Conservation (phyloP, 2,329 filamentous ascomycete species). For the Emergomyces pasteurianus region DNA sequence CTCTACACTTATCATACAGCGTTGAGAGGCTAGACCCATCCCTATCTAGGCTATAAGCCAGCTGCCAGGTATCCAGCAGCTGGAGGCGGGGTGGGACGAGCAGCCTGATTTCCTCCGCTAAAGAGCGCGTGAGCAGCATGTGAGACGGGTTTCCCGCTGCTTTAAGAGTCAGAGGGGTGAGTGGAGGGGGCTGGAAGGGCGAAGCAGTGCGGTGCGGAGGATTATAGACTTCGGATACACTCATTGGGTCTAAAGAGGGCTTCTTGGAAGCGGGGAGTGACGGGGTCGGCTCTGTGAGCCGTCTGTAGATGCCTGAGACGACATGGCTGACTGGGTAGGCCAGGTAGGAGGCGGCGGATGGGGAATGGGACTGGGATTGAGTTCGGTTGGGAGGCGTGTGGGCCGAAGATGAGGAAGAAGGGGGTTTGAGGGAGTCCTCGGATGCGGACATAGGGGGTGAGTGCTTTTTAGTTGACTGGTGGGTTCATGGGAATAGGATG, state of each 20-base stretch:
- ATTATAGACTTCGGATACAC: conserved; percentile 45
- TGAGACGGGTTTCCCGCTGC: conserved; percentile 49
- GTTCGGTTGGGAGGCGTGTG: conserved; percentile 7
- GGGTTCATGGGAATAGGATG: neutral
- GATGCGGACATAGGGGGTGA: neutral
- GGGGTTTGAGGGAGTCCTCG: neutral
- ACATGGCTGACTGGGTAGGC: conserved; percentile 41
- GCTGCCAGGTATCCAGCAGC: conserved; percentile 72
- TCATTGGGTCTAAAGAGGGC: conserved; percentile 13
- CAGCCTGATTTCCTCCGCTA: conserved; percentile 88
- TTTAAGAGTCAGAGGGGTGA: conserved; percentile 64
- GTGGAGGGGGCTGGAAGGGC: conserved; percentile 69
- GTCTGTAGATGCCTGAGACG: conserved; percentile 54
- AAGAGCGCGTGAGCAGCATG: conserved; percentile 52
- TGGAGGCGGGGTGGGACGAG: conserved; percentile 79
- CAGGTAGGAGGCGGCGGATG: conserved; percentile 36
- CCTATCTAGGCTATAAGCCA: conserved; percentile 83
- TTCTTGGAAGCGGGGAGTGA: conserved; percentile 6
- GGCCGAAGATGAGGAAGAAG: neutral
- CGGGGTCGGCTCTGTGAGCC: conserved; percentile 40
- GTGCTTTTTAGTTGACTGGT: neutral
- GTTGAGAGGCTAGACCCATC: conserved; percentile 81
- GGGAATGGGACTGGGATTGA: conserved; percentile 10
- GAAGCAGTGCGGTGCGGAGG: conserved; percentile 51
- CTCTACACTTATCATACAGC: conserved; percentile 66